Evolutionary conservation across 257 asterid species (phyloP), one percentile per base, ranked within the genome.

Genomic region (Nicotiana sylvestris): DNA sequence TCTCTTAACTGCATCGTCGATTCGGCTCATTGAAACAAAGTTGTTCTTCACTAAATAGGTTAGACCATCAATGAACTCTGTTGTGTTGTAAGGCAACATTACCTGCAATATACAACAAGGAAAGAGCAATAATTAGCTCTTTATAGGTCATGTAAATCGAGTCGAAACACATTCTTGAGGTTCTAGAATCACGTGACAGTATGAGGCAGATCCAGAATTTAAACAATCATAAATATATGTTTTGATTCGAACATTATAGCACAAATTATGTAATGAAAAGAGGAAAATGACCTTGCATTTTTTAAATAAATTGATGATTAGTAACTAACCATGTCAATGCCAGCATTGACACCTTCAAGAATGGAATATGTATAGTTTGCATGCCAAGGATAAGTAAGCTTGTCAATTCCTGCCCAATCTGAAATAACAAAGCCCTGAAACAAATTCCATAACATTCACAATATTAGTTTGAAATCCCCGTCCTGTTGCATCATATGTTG

Each of bases 391-490:
- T 69, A 64, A n/a, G 81, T 76, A 64, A 82, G 43, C 77, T 56
- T 60, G 62, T 82, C 85, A 61, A 82, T 82, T 17, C 77, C 85
- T 29, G 57, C 72, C 81, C 81, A 82, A 35, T 82, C 85, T 74
- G 85, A 74, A 57, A 82, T 76, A 74, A 82, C 85, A 76, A 82
- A 82, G 1, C 85, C 85, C 85, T 82, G 85, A 29, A 61, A 76
- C 27, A 74, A 12, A 27, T 74, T 13, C 27, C 79, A 49, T 2
- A 46, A 74, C 6, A 72, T 27, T 27, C 4, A 51, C 9, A 76
- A 7, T 1, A 35, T 76, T 51, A 76, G 0, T 27, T 76, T 4
- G 43, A 6, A 51, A 51, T 74, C 16, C 43, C 1, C 29, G 7
- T 76, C 27, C 7, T 8, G 9, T 51, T 76, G 17, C 21, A 27